Conservation (phyloP, 257 asterid genomes). For the Asclepias syriaca region DNA sequence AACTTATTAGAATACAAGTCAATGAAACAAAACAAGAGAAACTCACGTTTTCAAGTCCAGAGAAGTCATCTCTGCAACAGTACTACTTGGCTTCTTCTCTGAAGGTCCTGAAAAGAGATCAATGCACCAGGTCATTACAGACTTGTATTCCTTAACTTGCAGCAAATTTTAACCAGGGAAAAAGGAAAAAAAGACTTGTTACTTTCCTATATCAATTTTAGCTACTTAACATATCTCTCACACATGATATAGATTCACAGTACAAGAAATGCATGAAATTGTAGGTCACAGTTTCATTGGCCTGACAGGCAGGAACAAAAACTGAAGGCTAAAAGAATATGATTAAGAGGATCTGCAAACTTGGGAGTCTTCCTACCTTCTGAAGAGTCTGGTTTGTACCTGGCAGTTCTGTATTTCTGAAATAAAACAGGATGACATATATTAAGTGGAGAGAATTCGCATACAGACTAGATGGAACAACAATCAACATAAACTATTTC, state of each 20-base stretch:
- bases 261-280: background rate
- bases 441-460: background rate
- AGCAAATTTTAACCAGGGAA: background rate
- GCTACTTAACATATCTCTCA: background rate
- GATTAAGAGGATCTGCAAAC: background rate
- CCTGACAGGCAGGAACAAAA: background rate
- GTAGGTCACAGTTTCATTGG: background rate
- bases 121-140: background rate
- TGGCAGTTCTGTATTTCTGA: conserved; percentile 20
- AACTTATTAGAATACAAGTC: background rate
- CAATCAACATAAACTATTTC: background rate
- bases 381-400: conserved; percentile 18
- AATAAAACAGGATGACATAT: background rate
- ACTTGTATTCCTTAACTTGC: background rate
- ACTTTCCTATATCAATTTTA: background rate
- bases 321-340: background rate
- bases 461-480: background rate
- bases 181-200: background rate
- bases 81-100: conserved; percentile 31
- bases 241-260: background rate
- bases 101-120: conserved; percentile 1
- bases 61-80: conserved; percentile 44
- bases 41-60: conserved; percentile 65
- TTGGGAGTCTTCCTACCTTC: conserved; percentile 8
- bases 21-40: conserved; percentile 12